These are phyloP conservation scores for Xylariaceae sp. DNA, from an alignment of 2,329 filamentous ascomycete species.

Conservation along the genomic window DNA sequence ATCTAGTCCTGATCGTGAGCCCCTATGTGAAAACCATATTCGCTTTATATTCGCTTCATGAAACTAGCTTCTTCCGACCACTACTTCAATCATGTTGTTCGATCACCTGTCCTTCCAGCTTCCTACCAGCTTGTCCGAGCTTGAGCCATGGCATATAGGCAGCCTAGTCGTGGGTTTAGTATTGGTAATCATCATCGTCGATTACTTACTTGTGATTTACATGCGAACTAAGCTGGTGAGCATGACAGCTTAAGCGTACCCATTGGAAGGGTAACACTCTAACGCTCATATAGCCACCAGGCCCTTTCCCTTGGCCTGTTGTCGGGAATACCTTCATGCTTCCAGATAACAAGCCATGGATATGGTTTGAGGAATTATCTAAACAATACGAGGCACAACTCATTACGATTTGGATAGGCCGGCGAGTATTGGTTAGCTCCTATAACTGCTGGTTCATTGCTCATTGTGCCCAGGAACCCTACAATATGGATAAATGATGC, in stretches of 20 bases:
- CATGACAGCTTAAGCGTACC: neutral
- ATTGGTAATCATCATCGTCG: conserved; percentile 30
- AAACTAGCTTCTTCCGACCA: no score
- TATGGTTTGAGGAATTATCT: conserved; percentile 52
- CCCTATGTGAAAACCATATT: no score
- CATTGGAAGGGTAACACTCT: neutral
- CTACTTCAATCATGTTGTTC: conserved; percentile 23
- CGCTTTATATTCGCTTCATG: no score
- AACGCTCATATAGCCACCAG: conserved; percentile 42
- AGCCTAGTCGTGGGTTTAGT: conserved; percentile 21
- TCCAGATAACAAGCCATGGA: conserved; percentile 53
- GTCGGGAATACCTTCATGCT: conserved; percentile 54
- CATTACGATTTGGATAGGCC: conserved; percentile 55
- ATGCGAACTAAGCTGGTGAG: conserved; percentile 44
- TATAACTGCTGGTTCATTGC: neutral
- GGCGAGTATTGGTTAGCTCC: conserved; percentile 24
- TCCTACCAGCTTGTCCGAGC: conserved; percentile 3
- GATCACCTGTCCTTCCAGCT: conserved; percentile 16
- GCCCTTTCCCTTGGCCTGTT: conserved; percentile 50
- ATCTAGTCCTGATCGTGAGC: no score
- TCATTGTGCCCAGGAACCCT: conserved; percentile 31
- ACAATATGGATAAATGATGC: conserved; percentile 48
- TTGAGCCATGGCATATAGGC: conserved; percentile 19
- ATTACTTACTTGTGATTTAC: conserved; percentile 48
- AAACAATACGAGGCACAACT: conserved; percentile 45